Base-by-base conservation (phyloP, 148 eudicot genomes). In the Vaccinium myrtillus region DNA sequence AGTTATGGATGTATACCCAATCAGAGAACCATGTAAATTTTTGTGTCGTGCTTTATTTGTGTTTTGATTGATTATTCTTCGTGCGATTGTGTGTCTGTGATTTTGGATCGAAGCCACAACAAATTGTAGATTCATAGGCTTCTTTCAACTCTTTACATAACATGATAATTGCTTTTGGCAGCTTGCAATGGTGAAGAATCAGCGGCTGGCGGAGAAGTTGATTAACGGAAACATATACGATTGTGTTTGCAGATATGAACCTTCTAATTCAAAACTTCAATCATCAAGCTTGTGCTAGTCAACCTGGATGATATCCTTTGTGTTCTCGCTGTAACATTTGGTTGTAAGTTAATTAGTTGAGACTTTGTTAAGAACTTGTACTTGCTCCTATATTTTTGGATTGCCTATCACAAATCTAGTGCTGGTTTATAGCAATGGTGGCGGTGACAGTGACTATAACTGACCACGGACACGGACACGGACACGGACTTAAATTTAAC, bases 141-240 rank as follows among this genome's bases (percentile, higher is more conserved):
- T 23, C 61, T 78, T 78, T 78, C 51, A 15, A 5, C 65, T 55
- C n/a, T 54, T 19, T 27, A 59, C 3, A 8, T 78, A 55, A 55
- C 46, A 78, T 55, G 53, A 61, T 21, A 36, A 39, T 11, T 39
- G 14, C 56, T 25, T 79, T 79, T 82, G 84, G 90, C 95, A 97
- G 99, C 94, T 97, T 80, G 99, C 98, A 5, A 97, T 97, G 99
- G 98, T 97, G 93, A 97, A 97, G 92, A 97, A 97, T 87, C 99
- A 97, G 88, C 91, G 99, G 67, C 81, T 97, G 86, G 99, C 99
- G 2, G 98, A 93, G 86, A 97, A 97, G 86, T 89, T 97, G 87
- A 90, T 97, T 59, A 84, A 93, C 21, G 99, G 99, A 10, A 94
- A 91, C 77, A 94, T 97, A 84, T 97, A 97, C 50, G 96, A 97